Evolutionary conservation across 371 early-diverging fungal genomes (phyloP), one percentile per base, ranked within the genome.

Genomic region (Globomyces sp.): DNA sequence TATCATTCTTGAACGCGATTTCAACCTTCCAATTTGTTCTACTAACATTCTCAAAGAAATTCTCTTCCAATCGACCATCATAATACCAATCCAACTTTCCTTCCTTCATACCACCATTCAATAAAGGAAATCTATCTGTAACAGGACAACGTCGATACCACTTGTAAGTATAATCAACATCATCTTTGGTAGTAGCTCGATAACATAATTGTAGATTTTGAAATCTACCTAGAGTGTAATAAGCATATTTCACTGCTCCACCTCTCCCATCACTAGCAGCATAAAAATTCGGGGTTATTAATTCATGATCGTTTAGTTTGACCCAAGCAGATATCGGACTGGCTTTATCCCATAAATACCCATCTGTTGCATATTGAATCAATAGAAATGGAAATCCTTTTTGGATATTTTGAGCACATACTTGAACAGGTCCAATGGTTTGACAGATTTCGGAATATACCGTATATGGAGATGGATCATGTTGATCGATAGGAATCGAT

Each of bases 341-440:
- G 9, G 44, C 65, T 13, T 61, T n/a, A 13, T 13, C 24, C 53
- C 57, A 65, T 24, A 65, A 47, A 10, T 43, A n/a, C 36, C 48
- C 64, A 42, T 3, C 37, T 8, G 37, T 13, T 24, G 24, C 3
- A 58, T 65, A 59, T 39, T 57, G 47, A 11, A 65, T 44, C 0
- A 6, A 39, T 13, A 64, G 8, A 57, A 52, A 57, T 24, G 64
- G 64, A 57, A 11, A 57, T 10, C 42, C 42, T 36, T 10, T 40
- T 9, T 57, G 34, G 39, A 58, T 65, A 58, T 65, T 65, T 10
- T 34, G 3, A 8, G 57, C 53, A 58, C 65, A 65, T n/a, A 65
- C 59, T 13, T 58, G 55, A 58, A 65, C 50, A 34, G 44, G 44
- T 40, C 48, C 44, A 0, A 58, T 42, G 10, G 41, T 61, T 58